These are phyloP conservation scores for Phialophora expanda DNA, from an alignment of 2,329 filamentous ascomycete species.

Conservation along the genomic window DNA sequence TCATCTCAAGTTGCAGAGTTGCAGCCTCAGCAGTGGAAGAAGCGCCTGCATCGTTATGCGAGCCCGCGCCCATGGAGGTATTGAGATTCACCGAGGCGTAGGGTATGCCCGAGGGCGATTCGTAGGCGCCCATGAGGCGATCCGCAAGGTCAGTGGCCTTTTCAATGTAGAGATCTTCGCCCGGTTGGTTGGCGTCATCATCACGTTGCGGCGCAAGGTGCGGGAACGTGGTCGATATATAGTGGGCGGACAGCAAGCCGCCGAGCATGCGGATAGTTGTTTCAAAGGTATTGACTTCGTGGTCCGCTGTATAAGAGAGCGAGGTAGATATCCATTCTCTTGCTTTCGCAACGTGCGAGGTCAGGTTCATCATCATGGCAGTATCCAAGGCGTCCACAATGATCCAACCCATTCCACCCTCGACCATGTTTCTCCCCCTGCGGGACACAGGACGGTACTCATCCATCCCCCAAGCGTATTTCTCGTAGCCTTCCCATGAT, in stretches of 20 bases:
- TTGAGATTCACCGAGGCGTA: conserved; percentile 89
- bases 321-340: conserved; percentile 84
- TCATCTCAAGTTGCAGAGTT: conserved; percentile 92
- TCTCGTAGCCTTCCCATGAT: conserved; percentile 91
- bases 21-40: conserved; percentile 94
- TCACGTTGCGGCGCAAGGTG: conserved; percentile 75
- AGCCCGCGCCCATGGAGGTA: conserved; percentile 74
- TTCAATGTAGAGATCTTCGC: conserved; percentile 92
- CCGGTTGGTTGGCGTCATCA: conserved; percentile 72
- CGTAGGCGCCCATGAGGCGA: conserved; percentile 83
- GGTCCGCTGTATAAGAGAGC: conserved; percentile 78
- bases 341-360: conserved; percentile 79
- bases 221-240: conserved; percentile 83
- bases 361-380: conserved; percentile 97
- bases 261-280: conserved; percentile 98
- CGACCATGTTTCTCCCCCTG: conserved; percentile 79
- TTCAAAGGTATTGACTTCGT: conserved; percentile 97
- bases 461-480: conserved; percentile 94
- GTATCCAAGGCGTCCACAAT: conserved; percentile 96
- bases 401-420: conserved; percentile 93
- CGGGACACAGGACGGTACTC: conserved; percentile 85
- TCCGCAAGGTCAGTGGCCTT: conserved; percentile 94
- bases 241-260: conserved; percentile 89
- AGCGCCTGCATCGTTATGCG: conserved; percentile 83
- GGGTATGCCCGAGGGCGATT: conserved; percentile 83